Evolutionary conservation across 495 filamentous ascomycete species (phyloP).

Genomic region (Parmelia sp.): DNA sequence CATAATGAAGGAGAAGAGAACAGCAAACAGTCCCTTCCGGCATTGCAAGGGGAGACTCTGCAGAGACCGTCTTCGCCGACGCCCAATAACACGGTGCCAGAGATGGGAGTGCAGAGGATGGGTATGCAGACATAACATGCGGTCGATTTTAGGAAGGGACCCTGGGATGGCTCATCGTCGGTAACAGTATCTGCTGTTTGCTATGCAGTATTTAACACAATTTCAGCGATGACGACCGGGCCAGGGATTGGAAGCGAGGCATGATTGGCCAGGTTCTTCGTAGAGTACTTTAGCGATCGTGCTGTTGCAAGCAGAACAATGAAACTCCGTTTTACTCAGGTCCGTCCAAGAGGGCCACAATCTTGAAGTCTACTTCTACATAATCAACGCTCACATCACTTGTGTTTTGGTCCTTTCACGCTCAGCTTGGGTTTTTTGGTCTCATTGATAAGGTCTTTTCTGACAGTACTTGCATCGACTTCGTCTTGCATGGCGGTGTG

Average conservation of each 20-base stretch:
- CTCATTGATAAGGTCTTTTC: not conserved
- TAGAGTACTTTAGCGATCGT: not conserved
- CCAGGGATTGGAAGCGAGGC: not conserved
- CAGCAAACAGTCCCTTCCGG: not conserved
- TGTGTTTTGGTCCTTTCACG: not conserved
- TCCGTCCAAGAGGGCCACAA: not conserved
- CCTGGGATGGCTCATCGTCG: not conserved
- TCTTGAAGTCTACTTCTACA: not conserved
- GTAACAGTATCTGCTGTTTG: not conserved
- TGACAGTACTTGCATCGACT: not conserved
- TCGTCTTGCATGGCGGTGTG: not conserved
- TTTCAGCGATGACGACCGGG: not conserved
- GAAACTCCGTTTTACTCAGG: not conserved
- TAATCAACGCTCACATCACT: not conserved
- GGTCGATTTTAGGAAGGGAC: not conserved
- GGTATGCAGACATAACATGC: not conserved
- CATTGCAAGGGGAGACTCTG: not conserved
- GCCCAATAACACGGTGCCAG: not conserved
- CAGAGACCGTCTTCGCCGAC: not conserved
- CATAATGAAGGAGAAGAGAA: not conserved
- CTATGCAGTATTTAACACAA: not conserved
- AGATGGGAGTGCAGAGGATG: slow-evolving; percentile 1
- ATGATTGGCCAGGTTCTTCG: not conserved
- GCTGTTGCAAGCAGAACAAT: not conserved
- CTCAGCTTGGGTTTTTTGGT: not conserved